Percentiles rank a stretch among this genome's conserved stretches.
Evolutionary conservation across 2,329 filamentous ascomycete species (phyloP).

Genomic region (Fusarium dimerum): DNA sequence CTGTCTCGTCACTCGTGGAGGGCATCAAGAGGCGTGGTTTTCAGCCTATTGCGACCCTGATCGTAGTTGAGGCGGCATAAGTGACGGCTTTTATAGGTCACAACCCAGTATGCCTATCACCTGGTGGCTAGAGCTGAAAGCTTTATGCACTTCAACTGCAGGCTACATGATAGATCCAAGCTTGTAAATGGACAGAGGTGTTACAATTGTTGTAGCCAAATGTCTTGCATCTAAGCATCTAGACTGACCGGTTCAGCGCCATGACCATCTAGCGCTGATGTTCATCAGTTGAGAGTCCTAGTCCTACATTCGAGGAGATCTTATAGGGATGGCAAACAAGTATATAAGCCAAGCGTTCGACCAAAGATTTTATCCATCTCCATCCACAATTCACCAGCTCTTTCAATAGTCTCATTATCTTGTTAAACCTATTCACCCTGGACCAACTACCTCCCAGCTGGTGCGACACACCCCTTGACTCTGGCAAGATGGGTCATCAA

Average conservation of each 20-base stretch:
- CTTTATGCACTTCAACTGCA: background rate
- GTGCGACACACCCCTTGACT: background rate
- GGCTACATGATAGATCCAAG: too few species aligned
- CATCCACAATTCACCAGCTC: background rate
- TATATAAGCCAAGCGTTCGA: background rate
- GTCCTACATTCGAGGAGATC: too few species aligned
- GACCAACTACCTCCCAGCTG: background rate
- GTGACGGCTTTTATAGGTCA: background rate
- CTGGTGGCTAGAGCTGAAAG: background rate
- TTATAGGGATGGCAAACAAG: background rate
- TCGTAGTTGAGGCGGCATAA: background rate
- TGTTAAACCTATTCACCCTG: background rate
- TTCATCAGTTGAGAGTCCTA: background rate
- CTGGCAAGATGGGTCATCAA: background rate
- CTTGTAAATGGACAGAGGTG: background rate
- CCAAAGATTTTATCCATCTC: too few species aligned
- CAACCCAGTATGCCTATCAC: background rate
- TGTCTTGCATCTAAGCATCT: background rate
- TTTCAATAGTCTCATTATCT: background rate
- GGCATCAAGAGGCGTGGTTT: background rate
- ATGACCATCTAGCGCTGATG: background rate
- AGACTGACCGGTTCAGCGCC: background rate
- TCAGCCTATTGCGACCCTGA: background rate
- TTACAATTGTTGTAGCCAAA: background rate
- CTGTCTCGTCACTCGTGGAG: background rate